Base-by-base conservation (phyloP, 306 rosid genomes). In the Sicyos edulis region DNA sequence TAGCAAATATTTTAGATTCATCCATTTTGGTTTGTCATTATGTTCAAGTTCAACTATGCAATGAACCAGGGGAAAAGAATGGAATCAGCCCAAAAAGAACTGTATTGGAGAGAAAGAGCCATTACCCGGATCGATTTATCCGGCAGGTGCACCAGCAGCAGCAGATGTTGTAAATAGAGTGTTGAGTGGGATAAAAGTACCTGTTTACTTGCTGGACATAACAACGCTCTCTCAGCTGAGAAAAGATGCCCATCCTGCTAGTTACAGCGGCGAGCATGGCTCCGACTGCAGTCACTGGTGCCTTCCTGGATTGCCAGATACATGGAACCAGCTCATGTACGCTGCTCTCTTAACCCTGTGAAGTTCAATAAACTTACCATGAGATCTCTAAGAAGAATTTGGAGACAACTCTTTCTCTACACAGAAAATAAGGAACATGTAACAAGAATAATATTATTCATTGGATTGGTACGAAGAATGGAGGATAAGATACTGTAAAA, bases 261-360 rank as follows among this genome's bases (percentile, higher is more conserved):
- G 85, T 12, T 93, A 88, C 56, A 60, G 87, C 4, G 87, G 89
- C 0, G 85, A 85, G 29, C 86, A 77, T 20, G 60, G 96, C 84
- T 91, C 83, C 2, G 99, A 93, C 55, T 93, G 99, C 75, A 93
- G 97, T 83, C 99, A 93, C 17, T 93, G 99, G 99, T 93, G 99
- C 76, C 81, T 93, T 11, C 99, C 99, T 7, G 99, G 99, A 16
- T 75, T 90, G 72, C 99, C 99, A 11, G 99, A 93, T 77, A 87
- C 96, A 8, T 93, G 99, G 99, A 93, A 93, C 83, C 97, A 88
- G 71, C 97, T 93, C 73, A 76, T 91, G 11, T 88, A 87, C 55
- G 92, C 99, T 16, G 85, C 88, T 21, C 95, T 93, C 50, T 15
- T 67, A 50, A 62, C 74, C 56, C 62, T 74, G 77, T 74, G 71